Base-by-base conservation (phyloP, 208 protist species). In the Kentomonas sorsogonicus region DNA sequence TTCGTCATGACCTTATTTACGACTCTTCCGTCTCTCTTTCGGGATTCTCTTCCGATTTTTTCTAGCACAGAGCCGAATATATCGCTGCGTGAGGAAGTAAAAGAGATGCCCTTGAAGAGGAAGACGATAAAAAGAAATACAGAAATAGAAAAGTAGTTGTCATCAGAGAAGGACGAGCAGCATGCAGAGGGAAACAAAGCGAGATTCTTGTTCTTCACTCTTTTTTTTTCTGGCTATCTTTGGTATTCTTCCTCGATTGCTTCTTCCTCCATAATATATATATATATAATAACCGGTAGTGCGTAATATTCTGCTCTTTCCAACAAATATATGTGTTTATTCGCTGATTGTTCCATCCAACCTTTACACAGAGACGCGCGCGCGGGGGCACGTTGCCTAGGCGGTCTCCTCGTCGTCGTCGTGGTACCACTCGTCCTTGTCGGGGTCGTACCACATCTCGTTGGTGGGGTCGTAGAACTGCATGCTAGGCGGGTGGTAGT, bases 401-500 rank as follows among this genome's bases (percentile, higher is more conserved):
- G 44, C 73, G 25, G 51, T 64, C 40, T 69, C 64, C 6, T 47
- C 63, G 30, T 72, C 69, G 20, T 79, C 66, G 47, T 94, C 87
- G 57, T 59, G 72, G 64, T 91, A 91, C 87, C 87, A 94, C 77
- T 94, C 87, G 23, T 89, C 72, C 65, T 86, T 89, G 63, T 87
- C 80, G 6, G 87, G 81, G 60, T 91, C 87, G 51, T 89, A 94
- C 87, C 87, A 94, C 83, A 94, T 91, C 66, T 85, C 75, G 66
- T 89, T 91, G 16, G 80, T 89, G 0, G 87, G 87, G 59, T 94
- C 87, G 50, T 89, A 94, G 70, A 91, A 94, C 70, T 94, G 87
- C 53, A 79, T 83, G 63, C 83, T 91, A 81, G 87, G 79, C 44
- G 87, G 83, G 72, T 91, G 83, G 71, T 86, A 94, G 73, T 91